Percentiles rank a stretch among this genome's conserved stretches.
Evolutionary conservation across 2,329 filamentous ascomycete genomes (phyloP).

Genomic region (Rhinocladiella mackenziei): DNA sequence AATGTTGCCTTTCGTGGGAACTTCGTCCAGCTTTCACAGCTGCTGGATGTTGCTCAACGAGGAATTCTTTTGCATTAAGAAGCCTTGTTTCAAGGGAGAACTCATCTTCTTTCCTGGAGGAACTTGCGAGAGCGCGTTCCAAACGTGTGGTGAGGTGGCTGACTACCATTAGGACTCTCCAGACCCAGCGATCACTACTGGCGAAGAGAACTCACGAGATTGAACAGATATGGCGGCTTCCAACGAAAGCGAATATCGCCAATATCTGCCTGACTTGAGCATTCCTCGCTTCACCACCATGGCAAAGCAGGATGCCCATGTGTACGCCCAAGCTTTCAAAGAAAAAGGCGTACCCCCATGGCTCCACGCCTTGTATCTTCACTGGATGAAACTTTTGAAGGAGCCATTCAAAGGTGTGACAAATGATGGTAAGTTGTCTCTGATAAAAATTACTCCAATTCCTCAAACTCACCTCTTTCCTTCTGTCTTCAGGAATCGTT

Average conservation of each 20-base stretch:
- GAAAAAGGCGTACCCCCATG: conserved; percentile 60
- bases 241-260: conserved; percentile 45
- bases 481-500: conserved; percentile 42
- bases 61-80: too few species aligned
- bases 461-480: conserved; percentile 18
- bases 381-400: conserved; percentile 54
- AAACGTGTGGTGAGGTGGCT: too few species aligned
- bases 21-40: not conserved
- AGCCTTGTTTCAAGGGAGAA: too few species aligned
- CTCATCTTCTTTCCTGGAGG: too few species aligned
- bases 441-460: conserved; percentile 4
- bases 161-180: too few species aligned
- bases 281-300: conserved; percentile 60
- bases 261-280: conserved; percentile 60
- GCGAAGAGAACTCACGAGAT: too few species aligned
- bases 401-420: conserved; percentile 71
- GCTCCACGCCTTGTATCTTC: conserved; percentile 58
- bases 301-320: conserved; percentile 58
- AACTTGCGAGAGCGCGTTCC: too few species aligned
- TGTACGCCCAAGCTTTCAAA: conserved; percentile 60
- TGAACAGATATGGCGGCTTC: conserved; percentile 22
- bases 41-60: not conserved
- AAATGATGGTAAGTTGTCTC: conserved; percentile 52
- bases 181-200: too few species aligned
- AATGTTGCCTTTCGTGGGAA: conserved; percentile 9